phyloP scores from a whole-genome alignment of 2,329 filamentous ascomycete species.

The Arthrocladium fulminans region DNA sequence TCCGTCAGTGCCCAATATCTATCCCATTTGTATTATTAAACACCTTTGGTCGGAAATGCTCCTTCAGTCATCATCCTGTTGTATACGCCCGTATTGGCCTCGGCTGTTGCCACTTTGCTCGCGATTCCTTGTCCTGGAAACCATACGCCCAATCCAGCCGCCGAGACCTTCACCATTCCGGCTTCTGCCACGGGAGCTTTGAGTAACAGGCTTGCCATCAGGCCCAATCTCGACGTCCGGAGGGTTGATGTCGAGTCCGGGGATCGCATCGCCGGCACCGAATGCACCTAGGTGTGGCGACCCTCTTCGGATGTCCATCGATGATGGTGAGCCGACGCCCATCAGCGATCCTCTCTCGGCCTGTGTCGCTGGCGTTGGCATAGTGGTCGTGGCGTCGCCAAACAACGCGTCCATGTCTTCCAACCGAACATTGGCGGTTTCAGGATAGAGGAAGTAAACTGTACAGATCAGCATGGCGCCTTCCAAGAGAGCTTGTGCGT shows the following conservation, averaged over 20 bases:
- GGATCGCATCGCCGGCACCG: slow-evolving; percentile 61
- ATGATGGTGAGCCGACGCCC: slow-evolving; percentile 65
- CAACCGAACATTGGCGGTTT: slow-evolving; percentile 87
- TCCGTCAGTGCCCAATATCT: not conserved
- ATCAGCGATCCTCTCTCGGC: slow-evolving; percentile 78
- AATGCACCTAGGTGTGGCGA: slow-evolving; percentile 28
- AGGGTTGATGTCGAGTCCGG: slow-evolving; percentile 72
- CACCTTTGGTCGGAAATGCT: not conserved
- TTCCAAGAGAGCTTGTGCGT: not conserved
- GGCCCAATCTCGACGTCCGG: slow-evolving; percentile 50
- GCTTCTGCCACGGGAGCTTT: slow-evolving; percentile 29
- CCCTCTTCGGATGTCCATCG: slow-evolving; percentile 50
- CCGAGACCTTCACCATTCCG: slow-evolving; percentile 49
- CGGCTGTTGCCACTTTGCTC: slow-evolving; percentile 14
- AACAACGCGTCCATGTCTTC: slow-evolving; percentile 97
- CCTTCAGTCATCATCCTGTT: slow-evolving; percentile 20
- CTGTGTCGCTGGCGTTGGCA: slow-evolving; percentile 67
- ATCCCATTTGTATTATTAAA: not conserved
- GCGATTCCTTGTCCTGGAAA: slow-evolving; percentile 27
- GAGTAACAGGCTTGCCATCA: slow-evolving; percentile 43
- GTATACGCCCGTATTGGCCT: slow-evolving; percentile 21
- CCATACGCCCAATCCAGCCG: slow-evolving; percentile 61
- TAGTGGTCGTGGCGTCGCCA: slow-evolving; percentile 78
- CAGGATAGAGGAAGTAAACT: slow-evolving; percentile 98
- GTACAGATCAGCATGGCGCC: slow-evolving; percentile 14